Base-by-base conservation (phyloP, 805 yeast genomes). In the Hanseniaspora singularis region DNA sequence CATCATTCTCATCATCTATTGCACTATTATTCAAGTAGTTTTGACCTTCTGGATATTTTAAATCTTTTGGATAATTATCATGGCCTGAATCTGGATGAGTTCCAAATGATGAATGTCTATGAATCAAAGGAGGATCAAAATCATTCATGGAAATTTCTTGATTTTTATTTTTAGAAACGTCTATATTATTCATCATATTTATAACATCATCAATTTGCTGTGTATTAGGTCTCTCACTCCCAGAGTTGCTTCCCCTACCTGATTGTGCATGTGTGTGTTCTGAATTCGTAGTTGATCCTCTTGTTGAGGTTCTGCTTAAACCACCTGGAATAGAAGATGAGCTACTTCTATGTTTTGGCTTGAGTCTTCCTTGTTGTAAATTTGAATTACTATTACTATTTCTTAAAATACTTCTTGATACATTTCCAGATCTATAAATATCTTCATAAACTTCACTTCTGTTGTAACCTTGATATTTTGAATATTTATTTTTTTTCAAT, bases 171-270 rank as follows among this genome's bases (percentile, higher is more conserved):
- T 43, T 32, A 18, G 43, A 38, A 14, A 52, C 50, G 15, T 57
- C 57, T 38, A 64, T 51, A 40, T 64, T 60, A 46, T 55, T 61
- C 39, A 47, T 38, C 45, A 46, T 39, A 11, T 40, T 46, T 23
- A 28, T 36, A 9, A 39, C 37, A 24, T 50, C 46, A 26, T 39
- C 48, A 14, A 49, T 38, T 26, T 26, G 28, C 24, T 49, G 34
- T n/a, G 42, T 28, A 33, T 49, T 44, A 26, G 19, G 26, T 39
- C 51, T 44, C 22, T 43, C 43, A 51, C 53, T 40, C 49, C 51
- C 51, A 40, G 49, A 43, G 9, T 24, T 19, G n/a, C 48, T 44
- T 12, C 27, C 28, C 24, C 53, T 53, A 31, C 57, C 59, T 39
- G 54, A 52, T 20, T 55, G 53, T 57, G 57, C 30, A 54, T 18